These are phyloP conservation scores for Plasmodium ovale DNA, from an alignment of 169 alveolate species.

Conservation along the genomic window DNA sequence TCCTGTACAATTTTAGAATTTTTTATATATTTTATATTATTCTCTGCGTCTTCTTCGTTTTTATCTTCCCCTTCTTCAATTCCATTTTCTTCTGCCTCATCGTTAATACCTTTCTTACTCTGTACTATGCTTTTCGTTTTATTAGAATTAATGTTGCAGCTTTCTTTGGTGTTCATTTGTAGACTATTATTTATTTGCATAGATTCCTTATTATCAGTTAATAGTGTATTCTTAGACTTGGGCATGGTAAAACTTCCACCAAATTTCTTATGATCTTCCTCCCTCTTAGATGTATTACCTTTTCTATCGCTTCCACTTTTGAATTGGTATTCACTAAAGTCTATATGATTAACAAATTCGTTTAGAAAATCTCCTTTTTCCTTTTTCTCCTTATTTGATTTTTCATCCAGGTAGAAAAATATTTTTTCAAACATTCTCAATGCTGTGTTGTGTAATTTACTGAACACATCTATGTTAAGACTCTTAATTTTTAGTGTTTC, in stretches of 20 bases:
- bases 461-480: constrained; percentile 52
- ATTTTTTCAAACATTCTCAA: constrained; percentile 37
- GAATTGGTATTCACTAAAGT: constrained; percentile 10
- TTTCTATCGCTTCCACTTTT: constrained; percentile 26
- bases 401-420: constrained; percentile 22
- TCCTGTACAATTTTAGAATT: constrained; percentile 59
- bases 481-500: constrained; percentile 34
- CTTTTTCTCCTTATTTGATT: constrained; percentile 15
- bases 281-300: not conserved
- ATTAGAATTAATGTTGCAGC: constrained; percentile 17
- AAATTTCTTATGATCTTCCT: constrained; percentile 4
- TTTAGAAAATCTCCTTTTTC: constrained; percentile 17
- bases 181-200: constrained; percentile 44
- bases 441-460: constrained; percentile 51
- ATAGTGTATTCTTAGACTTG: constrained; percentile 30
- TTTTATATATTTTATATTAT: constrained; percentile 51
- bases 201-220: constrained; percentile 31
- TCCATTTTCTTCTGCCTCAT: constrained; percentile 13
- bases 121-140: constrained; percentile 17
- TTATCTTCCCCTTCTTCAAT: constrained; percentile 4
- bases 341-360: constrained; percentile 25
- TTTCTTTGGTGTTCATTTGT: constrained; percentile 66
- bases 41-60: constrained; percentile 34
- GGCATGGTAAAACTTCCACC: not conserved
- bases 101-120: constrained; percentile 17